Percentiles rank a stretch among this genome's conserved stretches.
phyloP scores from a whole-genome alignment of 371 early-diverging fungal genomes.

The Entomophthora muscae region DNA sequence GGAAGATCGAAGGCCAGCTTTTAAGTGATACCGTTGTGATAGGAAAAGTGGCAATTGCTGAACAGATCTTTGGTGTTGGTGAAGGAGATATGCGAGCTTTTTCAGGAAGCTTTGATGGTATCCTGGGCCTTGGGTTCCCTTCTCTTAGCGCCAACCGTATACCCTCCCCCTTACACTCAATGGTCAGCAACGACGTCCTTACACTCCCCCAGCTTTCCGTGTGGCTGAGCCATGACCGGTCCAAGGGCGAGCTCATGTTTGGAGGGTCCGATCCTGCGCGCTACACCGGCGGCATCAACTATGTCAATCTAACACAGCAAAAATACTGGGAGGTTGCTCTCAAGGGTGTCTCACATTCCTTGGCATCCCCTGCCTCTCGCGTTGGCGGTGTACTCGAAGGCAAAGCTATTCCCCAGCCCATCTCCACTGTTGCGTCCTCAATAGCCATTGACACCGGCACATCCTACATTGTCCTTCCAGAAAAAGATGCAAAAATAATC shows the following conservation, averaged over 20 bases:
- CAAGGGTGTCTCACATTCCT: slow-evolving; percentile 45
- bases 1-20: slow-evolving; percentile 73
- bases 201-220: slow-evolving; percentile 72
- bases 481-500: slow-evolving; percentile 54
- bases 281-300: slow-evolving; percentile 51
- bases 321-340: slow-evolving; percentile 89
- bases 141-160: slow-evolving; percentile 68
- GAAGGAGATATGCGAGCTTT: slow-evolving; percentile 79
- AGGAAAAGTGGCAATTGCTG: no score
- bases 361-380: slow-evolving; percentile 29
- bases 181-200: slow-evolving; percentile 45
- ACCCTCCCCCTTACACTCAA: slow-evolving; percentile 80
- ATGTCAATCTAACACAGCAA: slow-evolving; percentile 65
- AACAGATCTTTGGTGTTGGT: no score
- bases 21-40: no score
- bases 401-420: no score
- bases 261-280: slow-evolving; percentile 55
- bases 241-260: slow-evolving; percentile 62
- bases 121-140: slow-evolving; percentile 77
- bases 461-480: slow-evolving; percentile 57
- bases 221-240: slow-evolving; percentile 39
- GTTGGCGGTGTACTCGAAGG: slow-evolving; percentile 42
- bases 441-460: slow-evolving; percentile 72
- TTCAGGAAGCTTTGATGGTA: slow-evolving; percentile 83
- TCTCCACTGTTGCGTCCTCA: no score